Conservation (phyloP, 1,284 basidiomycete species). For the Boletus holoroseus region DNA sequence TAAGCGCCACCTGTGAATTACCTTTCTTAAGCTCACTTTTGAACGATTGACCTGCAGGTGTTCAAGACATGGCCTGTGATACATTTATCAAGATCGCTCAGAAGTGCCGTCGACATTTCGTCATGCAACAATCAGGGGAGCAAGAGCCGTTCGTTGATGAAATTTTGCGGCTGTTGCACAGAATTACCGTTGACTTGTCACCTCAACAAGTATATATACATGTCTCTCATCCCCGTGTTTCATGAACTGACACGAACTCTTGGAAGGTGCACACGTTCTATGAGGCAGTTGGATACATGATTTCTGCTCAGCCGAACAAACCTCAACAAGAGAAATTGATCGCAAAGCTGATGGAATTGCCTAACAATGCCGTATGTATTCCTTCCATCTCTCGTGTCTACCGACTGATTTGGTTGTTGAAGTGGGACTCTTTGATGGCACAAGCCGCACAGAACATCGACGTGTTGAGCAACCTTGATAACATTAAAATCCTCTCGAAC, state of each 20-base stretch:
- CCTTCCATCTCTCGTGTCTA: neutral
- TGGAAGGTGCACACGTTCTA: conserved; percentile 89
- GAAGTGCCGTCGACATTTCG: conserved; percentile 97
- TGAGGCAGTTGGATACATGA: conserved; percentile 99
- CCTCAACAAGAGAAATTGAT: conserved; percentile 95
- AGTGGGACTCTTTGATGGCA: conserved; percentile 98
- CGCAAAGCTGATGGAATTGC: conserved; percentile 92
- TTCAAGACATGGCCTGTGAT: conserved; percentile 99
- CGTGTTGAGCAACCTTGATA: conserved; percentile 85
- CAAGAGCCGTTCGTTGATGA: conserved; percentile 98
- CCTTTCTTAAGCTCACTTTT: conserved; percentile 6
- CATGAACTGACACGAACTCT: conserved; percentile 10
- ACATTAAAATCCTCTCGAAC: conserved; percentile 96
- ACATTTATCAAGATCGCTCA: conserved; percentile 99
- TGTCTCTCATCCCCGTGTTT: neutral
- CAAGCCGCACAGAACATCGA: conserved; percentile 94
- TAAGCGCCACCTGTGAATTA: conserved; percentile 25
- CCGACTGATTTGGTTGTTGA: conserved; percentile 6
- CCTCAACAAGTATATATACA: conserved; percentile 72
- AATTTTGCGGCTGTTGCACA: conserved; percentile 86
- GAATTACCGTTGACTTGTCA: conserved; percentile 93
- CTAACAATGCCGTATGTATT: conserved; percentile 84
- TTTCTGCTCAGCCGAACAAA: conserved; percentile 97
- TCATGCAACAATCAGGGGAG: conserved; percentile 98
- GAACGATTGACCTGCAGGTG: conserved; percentile 50